Evolutionary conservation across 2,329 filamentous ascomycete species (phyloP), one percentile per base, ranked within the genome.

Genomic region (Ceratocystis huliohia): DNA sequence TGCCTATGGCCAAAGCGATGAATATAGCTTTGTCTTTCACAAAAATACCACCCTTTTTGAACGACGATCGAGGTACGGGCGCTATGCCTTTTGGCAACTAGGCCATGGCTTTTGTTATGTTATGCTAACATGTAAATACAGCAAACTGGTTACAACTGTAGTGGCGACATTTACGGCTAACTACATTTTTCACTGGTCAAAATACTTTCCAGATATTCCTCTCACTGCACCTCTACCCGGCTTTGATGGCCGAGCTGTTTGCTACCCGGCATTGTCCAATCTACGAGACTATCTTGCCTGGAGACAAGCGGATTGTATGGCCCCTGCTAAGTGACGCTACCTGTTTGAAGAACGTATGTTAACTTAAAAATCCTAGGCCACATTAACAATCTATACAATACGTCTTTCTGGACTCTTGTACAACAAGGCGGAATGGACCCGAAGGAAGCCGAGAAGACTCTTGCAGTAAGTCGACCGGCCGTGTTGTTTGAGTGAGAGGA

Each of bases 331-430:
- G 37, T 17, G 7, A 37, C 17, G 3, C 15, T 8, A 15, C 15
- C 15, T 22, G 17, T 1, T n/a, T 15, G 56, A 37, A 17, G 15
- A 4, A 28, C 3, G 33, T 33, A 62, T 10, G 37, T 70, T 72
- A 68, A 74, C 53, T 15, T 45, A 2, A 33, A 10, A 0, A 8
- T 68, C 33, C 46, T 46, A 93, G 89, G 89, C 70, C 94, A 99
- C 74, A 96, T 99, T 72, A 99, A 99, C 75, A 99, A 99, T 73
- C 82, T 99, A 3, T 99, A 96, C 76, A 99, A 99, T 74, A 99
- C 94, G 0, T 90, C 91, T 0, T 97, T 97, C 75, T 99, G 94
- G 94, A 81, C 87, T 0, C 79, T 99, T 72, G 88, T 97, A 25
- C 84, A 90, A 69, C 79, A 84, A 61, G 92, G 89, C 1, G 88